phyloP scores from a whole-genome alignment of 2,329 filamentous ascomycete genomes.

The Raffaelea deltoideospora region DNA sequence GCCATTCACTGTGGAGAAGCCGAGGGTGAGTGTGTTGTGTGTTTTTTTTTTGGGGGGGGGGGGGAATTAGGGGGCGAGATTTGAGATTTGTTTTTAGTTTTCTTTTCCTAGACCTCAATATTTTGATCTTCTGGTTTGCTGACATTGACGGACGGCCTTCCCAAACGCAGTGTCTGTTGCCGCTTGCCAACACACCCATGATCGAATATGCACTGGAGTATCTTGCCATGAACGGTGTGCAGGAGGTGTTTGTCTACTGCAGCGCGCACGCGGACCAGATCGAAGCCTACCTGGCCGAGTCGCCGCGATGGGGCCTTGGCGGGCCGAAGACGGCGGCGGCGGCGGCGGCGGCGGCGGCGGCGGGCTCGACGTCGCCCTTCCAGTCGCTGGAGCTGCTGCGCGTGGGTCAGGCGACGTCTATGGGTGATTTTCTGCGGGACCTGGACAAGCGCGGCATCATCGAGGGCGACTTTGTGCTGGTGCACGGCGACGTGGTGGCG shows the following conservation, averaged over 20 bases:
- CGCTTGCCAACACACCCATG: slow-evolving; percentile 81
- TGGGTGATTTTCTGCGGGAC: slow-evolving; percentile 89
- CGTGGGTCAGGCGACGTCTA: slow-evolving; percentile 66
- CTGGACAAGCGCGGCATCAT: slow-evolving; percentile 76
- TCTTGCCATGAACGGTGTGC: slow-evolving; percentile 85
- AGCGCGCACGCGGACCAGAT: slow-evolving; percentile 76
- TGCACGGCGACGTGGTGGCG: slow-evolving; percentile 84
- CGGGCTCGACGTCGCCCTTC: slow-evolving; percentile 48
- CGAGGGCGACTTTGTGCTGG: slow-evolving; percentile 77
- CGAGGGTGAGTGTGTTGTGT: slow-evolving; percentile 41
- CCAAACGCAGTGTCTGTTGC: slow-evolving; percentile 61
- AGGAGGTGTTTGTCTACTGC: slow-evolving; percentile 86
- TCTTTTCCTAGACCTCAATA: not conserved
- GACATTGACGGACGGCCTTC: slow-evolving; percentile 2
- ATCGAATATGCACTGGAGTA: slow-evolving; percentile 98
- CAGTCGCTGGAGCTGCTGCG: slow-evolving; percentile 69
- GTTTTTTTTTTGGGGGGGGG: too few relatives aligned
- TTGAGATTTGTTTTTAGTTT: too few relatives aligned
- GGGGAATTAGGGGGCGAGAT: too few relatives aligned
- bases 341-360: too few relatives aligned
- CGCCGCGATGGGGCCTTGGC: slow-evolving; percentile 53
- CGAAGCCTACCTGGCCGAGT: slow-evolving; percentile 70
- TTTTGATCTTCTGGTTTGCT: slow-evolving; percentile 5
- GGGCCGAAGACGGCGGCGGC: too few relatives aligned
- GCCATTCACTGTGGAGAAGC: slow-evolving; percentile 77